These are phyloP conservation scores for Spiromastix sp. DNA, from an alignment of 2,329 filamentous ascomycete genomes.

Conservation along the genomic window DNA sequence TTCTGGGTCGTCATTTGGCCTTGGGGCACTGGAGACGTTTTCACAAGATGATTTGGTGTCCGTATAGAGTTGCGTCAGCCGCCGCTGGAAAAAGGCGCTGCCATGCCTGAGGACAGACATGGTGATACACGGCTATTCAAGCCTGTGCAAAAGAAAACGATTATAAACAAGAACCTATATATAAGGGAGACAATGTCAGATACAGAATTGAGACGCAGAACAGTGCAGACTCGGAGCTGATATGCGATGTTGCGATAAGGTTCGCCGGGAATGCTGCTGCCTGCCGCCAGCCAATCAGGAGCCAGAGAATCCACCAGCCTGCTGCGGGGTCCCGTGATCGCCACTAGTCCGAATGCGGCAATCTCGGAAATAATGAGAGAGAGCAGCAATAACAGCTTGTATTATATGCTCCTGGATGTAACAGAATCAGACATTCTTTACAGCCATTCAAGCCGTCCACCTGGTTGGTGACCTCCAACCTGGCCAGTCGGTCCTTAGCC, in stretches of 20 bases:
- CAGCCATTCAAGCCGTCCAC: background rate
- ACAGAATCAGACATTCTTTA: constrained; percentile 6
- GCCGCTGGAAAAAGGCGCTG: constrained; percentile 35
- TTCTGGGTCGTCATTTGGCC: constrained; percentile 41
- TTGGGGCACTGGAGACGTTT: constrained; percentile 40
- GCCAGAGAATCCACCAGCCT: background rate
- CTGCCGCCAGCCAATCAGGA: background rate
- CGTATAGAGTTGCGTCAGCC: constrained; percentile 51
- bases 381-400: too few relatives aligned
- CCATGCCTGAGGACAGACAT: constrained; percentile 39
- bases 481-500: constrained; percentile 1
- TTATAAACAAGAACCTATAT: background rate
- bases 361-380: too few relatives aligned
- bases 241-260: background rate
- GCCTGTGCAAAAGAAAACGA: background rate
- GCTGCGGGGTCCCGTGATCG: background rate
- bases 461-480: constrained; percentile 6
- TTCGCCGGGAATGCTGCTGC: background rate
- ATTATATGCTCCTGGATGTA: background rate
- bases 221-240: background rate
- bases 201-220: background rate
- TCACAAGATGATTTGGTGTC: constrained; percentile 55
- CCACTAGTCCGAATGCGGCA: too few relatives aligned
- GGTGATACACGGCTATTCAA: constrained; percentile 8
- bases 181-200: background rate